phyloP scores from a whole-genome alignment of 352 stramenopile species.

The Plasmopara viticola region DNA sequence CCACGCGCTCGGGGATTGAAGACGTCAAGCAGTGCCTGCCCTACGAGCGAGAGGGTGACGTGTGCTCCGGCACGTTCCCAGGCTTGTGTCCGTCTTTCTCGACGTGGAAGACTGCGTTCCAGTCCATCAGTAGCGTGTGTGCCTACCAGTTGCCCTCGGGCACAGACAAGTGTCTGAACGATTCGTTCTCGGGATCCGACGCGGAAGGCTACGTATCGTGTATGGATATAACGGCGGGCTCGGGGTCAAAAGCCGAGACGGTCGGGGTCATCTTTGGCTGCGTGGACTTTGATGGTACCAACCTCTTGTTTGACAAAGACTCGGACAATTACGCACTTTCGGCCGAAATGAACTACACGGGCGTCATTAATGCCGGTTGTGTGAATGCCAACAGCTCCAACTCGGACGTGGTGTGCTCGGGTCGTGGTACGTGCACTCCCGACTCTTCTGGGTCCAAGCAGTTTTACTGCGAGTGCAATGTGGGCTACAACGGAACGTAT shows the following conservation, averaged over 20 bases:
- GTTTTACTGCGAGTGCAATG: slow-evolving; percentile 64
- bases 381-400: slow-evolving; percentile 55
- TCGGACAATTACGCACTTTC: slow-evolving; percentile 49
- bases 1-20: slow-evolving; percentile 53
- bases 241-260: slow-evolving; percentile 18
- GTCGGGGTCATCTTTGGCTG: slow-evolving; percentile 71
- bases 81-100: slow-evolving; percentile 72
- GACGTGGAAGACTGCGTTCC: slow-evolving; percentile 52
- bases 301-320: slow-evolving; percentile 47
- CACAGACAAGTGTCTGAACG: slow-evolving; percentile 37
- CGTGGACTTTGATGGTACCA: slow-evolving; percentile 61
- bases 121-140: slow-evolving; percentile 68
- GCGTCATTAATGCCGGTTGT: slow-evolving; percentile 46
- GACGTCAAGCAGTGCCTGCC: slow-evolving; percentile 78
- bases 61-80: slow-evolving; percentile 51
- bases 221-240: slow-evolving; percentile 36
- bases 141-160: slow-evolving; percentile 51
- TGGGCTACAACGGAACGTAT: slow-evolving; percentile 73
- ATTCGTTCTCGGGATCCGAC: slow-evolving; percentile 20
- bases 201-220: slow-evolving; percentile 29
- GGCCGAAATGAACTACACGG: slow-evolving; percentile 53
- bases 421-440: slow-evolving; percentile 57
- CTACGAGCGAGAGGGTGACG: slow-evolving; percentile 32
- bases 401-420: slow-evolving; percentile 70
- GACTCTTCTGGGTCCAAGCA: slow-evolving; percentile 34